Evolutionary conservation across 1,139 yeast species (phyloP).

Genomic region (Blastobotrys persicus): DNA sequence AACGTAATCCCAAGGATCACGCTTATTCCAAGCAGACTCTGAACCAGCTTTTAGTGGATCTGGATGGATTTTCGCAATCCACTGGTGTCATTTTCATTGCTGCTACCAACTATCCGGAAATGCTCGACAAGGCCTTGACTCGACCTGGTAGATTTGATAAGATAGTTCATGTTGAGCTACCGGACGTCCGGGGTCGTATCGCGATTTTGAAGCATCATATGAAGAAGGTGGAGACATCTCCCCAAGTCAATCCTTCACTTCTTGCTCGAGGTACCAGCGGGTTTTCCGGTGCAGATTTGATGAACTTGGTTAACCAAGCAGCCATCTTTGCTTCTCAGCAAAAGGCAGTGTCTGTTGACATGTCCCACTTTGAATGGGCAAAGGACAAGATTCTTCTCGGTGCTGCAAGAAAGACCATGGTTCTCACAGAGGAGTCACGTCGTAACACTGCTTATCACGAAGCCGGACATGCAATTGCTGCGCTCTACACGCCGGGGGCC

Average conservation of each 20-base stretch:
- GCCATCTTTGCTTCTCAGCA: slow-evolving; percentile 95
- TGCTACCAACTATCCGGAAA: slow-evolving; percentile 97
- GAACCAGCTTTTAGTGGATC: slow-evolving; percentile 90
- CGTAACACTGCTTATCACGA: slow-evolving; percentile 96
- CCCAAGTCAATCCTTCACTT: slow-evolving; percentile 80
- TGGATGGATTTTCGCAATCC: slow-evolving; percentile 93
- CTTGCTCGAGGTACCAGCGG: slow-evolving; percentile 98
- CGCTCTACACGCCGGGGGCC: slow-evolving; percentile 93
- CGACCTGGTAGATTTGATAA: slow-evolving; percentile 99
- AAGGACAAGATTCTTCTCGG: slow-evolving; percentile 97
- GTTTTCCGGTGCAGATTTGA: slow-evolving; percentile 92
- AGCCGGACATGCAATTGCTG: slow-evolving; percentile 99
- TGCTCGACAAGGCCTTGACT: slow-evolving; percentile 92
- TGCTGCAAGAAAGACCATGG: slow-evolving; percentile 97
- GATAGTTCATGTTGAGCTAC: slow-evolving; percentile 90
- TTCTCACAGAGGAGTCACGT: slow-evolving; percentile 90
- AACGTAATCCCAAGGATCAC: slow-evolving; percentile 94
- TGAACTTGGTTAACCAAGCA: slow-evolving; percentile 95
- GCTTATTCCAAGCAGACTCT: slow-evolving; percentile 97
- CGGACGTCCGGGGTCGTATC: slow-evolving; percentile 96
- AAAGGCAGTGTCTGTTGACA: slow-evolving; percentile 85
- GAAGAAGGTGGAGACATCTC: slow-evolving; percentile 82
- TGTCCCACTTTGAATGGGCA: slow-evolving; percentile 97
- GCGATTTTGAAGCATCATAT: slow-evolving; percentile 91
- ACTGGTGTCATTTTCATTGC: slow-evolving; percentile 95